Percentiles rank a stretch among this genome's conserved stretches.
phyloP scores from a whole-genome alignment of 805 yeast species.

The Lipomyces mesembrius region DNA sequence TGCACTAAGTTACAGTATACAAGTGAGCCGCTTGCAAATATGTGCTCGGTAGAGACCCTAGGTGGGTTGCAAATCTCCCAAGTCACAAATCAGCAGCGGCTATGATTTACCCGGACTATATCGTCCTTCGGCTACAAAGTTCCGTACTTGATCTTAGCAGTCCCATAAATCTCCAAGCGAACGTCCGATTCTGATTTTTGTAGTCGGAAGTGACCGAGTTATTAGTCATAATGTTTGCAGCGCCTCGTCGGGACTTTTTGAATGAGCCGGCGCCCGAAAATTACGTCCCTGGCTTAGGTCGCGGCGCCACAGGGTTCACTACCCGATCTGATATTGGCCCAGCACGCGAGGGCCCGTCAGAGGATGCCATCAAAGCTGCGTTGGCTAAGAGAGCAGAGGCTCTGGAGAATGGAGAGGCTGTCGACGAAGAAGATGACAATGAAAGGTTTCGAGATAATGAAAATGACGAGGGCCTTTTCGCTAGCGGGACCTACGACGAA shows the following conservation, averaged over 20 bases:
- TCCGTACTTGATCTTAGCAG: no score
- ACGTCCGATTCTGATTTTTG: neutral
- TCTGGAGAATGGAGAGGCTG: slow-evolving; percentile 39
- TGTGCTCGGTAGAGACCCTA: no score
- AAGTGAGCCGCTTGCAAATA: no score
- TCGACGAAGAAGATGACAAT: slow-evolving; percentile 41
- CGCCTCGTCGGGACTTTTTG: slow-evolving; percentile 55
- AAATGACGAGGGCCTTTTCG: slow-evolving; percentile 47
- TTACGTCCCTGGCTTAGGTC: slow-evolving; percentile 87
- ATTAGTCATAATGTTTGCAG: slow-evolving; percentile 25
- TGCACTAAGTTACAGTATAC: no score
- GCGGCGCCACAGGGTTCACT: slow-evolving; percentile 94
- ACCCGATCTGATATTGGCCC: slow-evolving; percentile 78
- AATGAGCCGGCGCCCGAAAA: slow-evolving; percentile 88
- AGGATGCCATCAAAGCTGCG: slow-evolving; percentile 45
- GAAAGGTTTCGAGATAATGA: slow-evolving; percentile 44
- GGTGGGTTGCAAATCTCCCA: no score
- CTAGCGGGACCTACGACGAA: slow-evolving; percentile 46
- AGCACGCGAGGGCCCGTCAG: slow-evolving; percentile 49
- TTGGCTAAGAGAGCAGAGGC: slow-evolving; percentile 37
- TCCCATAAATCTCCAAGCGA: neutral
- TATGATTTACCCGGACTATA: no score
- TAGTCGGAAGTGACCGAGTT: neutral
- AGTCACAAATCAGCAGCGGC: no score
- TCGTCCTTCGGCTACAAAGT: no score